These are phyloP conservation scores for Albugo candida DNA, from an alignment of 352 stramenopile species.

Conservation along the genomic window DNA sequence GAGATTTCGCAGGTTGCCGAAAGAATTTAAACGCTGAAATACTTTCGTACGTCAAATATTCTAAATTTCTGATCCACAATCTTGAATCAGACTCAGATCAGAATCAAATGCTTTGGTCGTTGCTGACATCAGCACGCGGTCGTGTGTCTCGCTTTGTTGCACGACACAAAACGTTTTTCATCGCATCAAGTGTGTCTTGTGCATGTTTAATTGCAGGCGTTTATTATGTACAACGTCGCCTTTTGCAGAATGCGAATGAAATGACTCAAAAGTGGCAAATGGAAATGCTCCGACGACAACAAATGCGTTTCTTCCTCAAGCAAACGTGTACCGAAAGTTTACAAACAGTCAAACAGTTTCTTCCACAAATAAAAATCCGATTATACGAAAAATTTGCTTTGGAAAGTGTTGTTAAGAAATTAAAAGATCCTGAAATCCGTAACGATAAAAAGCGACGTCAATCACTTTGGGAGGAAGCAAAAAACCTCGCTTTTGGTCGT, in stretches of 20 bases:
- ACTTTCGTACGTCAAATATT: no score
- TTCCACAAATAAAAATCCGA: slow-evolving; percentile 37
- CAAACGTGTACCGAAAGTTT: slow-evolving; percentile 58
- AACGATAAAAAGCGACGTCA: slow-evolving; percentile 42
- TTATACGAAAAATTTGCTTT: slow-evolving; percentile 43
- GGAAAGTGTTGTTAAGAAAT: slow-evolving; percentile 45
- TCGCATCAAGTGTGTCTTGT: slow-evolving; percentile 23
- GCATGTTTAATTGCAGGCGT: slow-evolving; percentile 24
- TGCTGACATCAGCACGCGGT: slow-evolving; percentile 27
- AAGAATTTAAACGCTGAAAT: no score
- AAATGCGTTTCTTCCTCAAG: slow-evolving; percentile 41
- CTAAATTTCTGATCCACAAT: no score
- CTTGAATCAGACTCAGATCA: no score
- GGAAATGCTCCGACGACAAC: slow-evolving; percentile 61
- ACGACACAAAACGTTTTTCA: slow-evolving; percentile 43
- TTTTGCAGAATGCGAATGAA: slow-evolving; percentile 43
- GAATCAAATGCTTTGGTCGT: slow-evolving; percentile 35
- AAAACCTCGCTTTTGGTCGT: slow-evolving; percentile 43
- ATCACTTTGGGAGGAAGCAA: slow-evolving; percentile 51
- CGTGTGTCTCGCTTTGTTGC: slow-evolving; percentile 36
- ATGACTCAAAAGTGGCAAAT: slow-evolving; percentile 44
- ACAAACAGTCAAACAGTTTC: slow-evolving; percentile 51
- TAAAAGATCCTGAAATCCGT: slow-evolving; percentile 29
- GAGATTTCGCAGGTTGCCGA: no score
- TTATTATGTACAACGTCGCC: slow-evolving; percentile 46